phyloP scores from a whole-genome alignment of 2,329 filamentous ascomycete genomes.

The Xylaria polymorpha region DNA sequence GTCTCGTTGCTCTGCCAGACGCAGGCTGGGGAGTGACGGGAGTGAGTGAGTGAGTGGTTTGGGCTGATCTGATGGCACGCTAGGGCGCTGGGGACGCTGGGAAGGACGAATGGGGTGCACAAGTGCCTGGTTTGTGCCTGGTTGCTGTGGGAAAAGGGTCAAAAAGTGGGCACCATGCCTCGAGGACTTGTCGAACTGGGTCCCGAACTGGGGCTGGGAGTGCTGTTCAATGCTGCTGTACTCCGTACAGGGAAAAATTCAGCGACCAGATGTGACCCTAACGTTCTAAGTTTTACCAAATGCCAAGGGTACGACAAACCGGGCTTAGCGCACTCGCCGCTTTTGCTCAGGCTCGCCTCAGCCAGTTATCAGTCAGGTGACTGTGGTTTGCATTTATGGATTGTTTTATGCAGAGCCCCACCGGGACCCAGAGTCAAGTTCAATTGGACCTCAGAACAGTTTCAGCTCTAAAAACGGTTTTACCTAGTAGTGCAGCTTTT shows the following conservation, averaged over 20 bases:
- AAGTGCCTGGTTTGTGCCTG: constrained; percentile 6
- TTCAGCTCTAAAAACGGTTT: not conserved
- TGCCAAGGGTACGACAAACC: constrained; percentile 4
- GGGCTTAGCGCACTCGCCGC: constrained; percentile 29
- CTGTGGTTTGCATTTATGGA: not conserved
- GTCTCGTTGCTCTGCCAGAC: constrained; percentile 42
- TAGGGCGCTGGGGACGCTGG: constrained; percentile 2
- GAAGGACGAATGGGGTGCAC: not conserved
- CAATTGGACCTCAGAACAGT: not conserved
- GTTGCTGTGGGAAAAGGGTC: constrained; percentile 34
- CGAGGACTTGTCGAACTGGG: not conserved
- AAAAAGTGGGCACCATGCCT: constrained; percentile 20
- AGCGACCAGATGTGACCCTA: too few relatives aligned
- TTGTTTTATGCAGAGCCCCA: constrained; percentile 2
- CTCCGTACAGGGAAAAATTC: too few relatives aligned
- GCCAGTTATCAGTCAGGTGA: not conserved
- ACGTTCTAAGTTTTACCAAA: constrained; percentile 4
- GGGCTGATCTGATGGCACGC: constrained; percentile 20
- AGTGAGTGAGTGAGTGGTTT: constrained; percentile 10
- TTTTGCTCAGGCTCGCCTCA: constrained; percentile 31
- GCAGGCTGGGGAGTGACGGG: constrained; percentile 12
- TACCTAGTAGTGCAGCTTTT: constrained; percentile 8
- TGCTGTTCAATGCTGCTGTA: too few relatives aligned
- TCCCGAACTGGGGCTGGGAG: not conserved
- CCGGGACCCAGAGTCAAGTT: too few relatives aligned